Base-by-base conservation (phyloP, 805 yeast species). In the Wickerhamiella nectarea region DNA sequence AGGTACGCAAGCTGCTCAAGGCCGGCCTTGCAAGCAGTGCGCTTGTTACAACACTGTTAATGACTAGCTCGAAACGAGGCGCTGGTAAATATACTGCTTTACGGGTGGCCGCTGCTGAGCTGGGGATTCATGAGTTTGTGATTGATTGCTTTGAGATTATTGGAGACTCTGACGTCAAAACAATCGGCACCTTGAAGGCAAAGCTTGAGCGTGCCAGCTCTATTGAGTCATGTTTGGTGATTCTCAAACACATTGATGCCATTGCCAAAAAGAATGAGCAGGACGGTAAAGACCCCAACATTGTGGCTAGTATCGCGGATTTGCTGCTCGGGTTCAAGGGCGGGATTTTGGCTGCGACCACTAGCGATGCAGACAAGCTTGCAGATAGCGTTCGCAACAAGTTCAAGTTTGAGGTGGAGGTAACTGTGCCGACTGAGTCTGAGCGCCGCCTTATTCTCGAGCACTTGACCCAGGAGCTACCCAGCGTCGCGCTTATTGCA, bases 71-170 rank as follows among this genome's bases (percentile, higher is more conserved):
- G 52, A 71, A 76, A 24, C 66, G 93, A 43, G 85, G 81, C 7
- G 75, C 82, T 6, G 98, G 98, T 0, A 89, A 89, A 55, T 57
- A 80, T 0, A 74, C 79, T 0, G 54, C 82, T 19, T 74, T 84
- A 0, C 59, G 69, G 41, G 72, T 73, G 44, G 55, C 76, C 1
- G 69, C 82, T 0, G 58, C 64, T 7, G 72, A 72, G 24, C 58
- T 78, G 24, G 95, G 95, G 0, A 59, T 77, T 7, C 79, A 81
- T 49, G 59, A 79, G 6, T 62, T 79, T 24, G 80, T 74, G 37
- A 60, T 89, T 11, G 93, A 87, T 50, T 78, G 85, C 21, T 69
- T 73, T 49, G 83, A 76, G 26, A 58, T 79, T 4, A 59, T 79
- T 6, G 76, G 79, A 45, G 83, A 86, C 1, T 75, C 83, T 11